These are phyloP conservation scores for Aegilops longissima DNA, from an alignment of 176 grass and related monocot species.

Conservation along the genomic window DNA sequence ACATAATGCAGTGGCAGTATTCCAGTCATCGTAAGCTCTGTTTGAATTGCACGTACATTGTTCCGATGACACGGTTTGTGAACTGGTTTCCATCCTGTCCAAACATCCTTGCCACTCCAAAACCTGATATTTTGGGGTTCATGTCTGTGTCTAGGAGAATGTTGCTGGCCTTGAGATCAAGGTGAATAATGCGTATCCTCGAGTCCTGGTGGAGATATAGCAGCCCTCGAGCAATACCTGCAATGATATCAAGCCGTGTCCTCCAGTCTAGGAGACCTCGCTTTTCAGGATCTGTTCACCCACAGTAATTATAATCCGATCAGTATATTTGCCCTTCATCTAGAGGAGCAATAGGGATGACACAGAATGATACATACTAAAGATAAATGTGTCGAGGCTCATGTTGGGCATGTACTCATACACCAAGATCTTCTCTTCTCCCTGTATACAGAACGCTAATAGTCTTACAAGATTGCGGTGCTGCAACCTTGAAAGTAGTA, in stretches of 20 bases:
- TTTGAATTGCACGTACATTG: too few relatives aligned
- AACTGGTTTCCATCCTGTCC: conserved; percentile 56
- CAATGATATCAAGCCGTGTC: conserved; percentile 57
- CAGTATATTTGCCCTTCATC: not conserved
- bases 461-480: too few relatives aligned
- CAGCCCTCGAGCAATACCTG: conserved; percentile 67
- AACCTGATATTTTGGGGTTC: conserved; percentile 78
- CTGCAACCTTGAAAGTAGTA: too few relatives aligned
- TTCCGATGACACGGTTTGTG: not conserved
- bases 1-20: too few relatives aligned
- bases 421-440: too few relatives aligned
- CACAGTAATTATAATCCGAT: not conserved
- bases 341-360: too few relatives aligned
- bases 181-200: conserved; percentile 56
- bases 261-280: conserved; percentile 60
- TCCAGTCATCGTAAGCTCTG: too few relatives aligned
- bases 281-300: conserved; percentile 48
- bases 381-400: too few relatives aligned
- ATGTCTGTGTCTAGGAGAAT: conserved; percentile 58
- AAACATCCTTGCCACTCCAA: conserved; percentile 71
- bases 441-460: too few relatives aligned
- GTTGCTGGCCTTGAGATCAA: conserved; percentile 70
- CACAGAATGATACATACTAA: too few relatives aligned
- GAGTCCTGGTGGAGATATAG: conserved; percentile 82
- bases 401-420: too few relatives aligned